A percentile compares a stretch with the other conserved stretches of the same genome.
Evolutionary conservation across 495 filamentous ascomycete genomes (phyloP).

Genomic region (Trichoderma asperelloides): DNA sequence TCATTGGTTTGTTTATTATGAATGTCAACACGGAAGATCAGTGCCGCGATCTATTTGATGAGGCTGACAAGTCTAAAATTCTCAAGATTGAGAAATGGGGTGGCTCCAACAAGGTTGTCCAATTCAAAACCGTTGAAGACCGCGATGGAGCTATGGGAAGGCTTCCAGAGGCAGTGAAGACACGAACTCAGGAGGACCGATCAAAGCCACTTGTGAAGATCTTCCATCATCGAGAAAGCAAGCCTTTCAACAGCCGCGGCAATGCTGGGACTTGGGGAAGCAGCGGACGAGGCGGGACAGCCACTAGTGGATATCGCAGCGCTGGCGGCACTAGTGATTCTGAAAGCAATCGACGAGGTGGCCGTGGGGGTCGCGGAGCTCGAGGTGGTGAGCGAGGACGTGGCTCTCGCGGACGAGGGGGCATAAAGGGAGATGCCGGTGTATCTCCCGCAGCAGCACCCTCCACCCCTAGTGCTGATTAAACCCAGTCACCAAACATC

Average conservation of each 20-base stretch:
- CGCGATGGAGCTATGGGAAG: conserved; percentile 65
- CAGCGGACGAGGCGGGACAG: conserved; percentile 50
- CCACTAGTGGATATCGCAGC: conserved; percentile 61
- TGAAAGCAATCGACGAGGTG: conserved; percentile 58
- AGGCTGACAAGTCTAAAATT: conserved; percentile 75
- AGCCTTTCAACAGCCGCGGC: conserved; percentile 41
- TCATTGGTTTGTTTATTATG: conserved; percentile 76
- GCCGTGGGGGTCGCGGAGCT: conserved; percentile 52
- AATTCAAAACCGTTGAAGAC: conserved; percentile 68
- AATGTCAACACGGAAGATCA: conserved; percentile 70
- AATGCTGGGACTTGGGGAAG: conserved; percentile 68
- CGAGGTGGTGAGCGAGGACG: conserved; percentile 41
- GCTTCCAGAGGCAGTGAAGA: conserved; percentile 66
- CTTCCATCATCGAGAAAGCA: conserved; percentile 55
- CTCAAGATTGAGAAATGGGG: conserved; percentile 67
- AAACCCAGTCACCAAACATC: not conserved
- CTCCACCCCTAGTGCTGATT: not conserved
- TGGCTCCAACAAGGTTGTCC: conserved; percentile 67
- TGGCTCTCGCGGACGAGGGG: conserved; percentile 49
- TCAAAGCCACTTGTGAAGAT: conserved; percentile 72
- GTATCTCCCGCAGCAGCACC: conserved; percentile 32
- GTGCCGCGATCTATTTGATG: conserved; percentile 65
- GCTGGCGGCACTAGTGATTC: conserved; percentile 71
- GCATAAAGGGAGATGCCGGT: conserved; percentile 46
- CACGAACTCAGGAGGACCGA: conserved; percentile 50